Base-by-base conservation (phyloP, 805 yeast species). In the Nakazawaea molendinolei region DNA sequence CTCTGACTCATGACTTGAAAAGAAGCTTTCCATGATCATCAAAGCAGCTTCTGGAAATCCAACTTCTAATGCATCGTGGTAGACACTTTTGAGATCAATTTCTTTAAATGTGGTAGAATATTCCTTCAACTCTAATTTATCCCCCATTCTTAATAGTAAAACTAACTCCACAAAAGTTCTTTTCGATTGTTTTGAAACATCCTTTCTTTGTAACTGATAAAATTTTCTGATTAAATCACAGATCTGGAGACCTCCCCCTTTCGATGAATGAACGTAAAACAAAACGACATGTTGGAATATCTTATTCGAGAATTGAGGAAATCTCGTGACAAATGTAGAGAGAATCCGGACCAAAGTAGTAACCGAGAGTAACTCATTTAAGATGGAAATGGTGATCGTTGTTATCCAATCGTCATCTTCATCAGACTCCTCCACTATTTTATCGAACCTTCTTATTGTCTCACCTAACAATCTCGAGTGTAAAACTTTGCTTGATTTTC, bases 11-110 rank as follows among this genome's bases (percentile, higher is more conserved):
- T 29, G 21, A n/a, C 32, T 51, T 12, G 44, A 32, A 30, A 50
- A 41, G 30, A 48, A 48, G 34, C 72, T 77, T 42, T 75, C 82
- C 36, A 68, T 56, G 4, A 75, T 38, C 65, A 75, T 49, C 25
- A 72, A 48, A 0, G 76, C 63, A 1, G 75, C 58, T 39, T 65
- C 63, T 20, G 63, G 60, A 31, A 56, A 52, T 5, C 54, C 53
- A 8, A 55, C 52, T 5, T 47, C 39, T 4, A 56, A 39, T 1
- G 74, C 65, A 5, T 63, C 46, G 9, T 47, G 21, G 38, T 50
- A 62, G 2, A 66, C 44, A 2, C 32, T 25, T 1, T 38, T 34
- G 5, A 55, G 41, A 33, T 65, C 59, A n/a, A 71, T 38, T 0
- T 43, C 42, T 8, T 45, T 35, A 35, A 56, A 64, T 3, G 64